A percentile compares a stretch with the other conserved stretches of the same genome.
Conservation (phyloP, 2,329 filamentous ascomycete genomes). For the Penicillium griseofulvum region DNA sequence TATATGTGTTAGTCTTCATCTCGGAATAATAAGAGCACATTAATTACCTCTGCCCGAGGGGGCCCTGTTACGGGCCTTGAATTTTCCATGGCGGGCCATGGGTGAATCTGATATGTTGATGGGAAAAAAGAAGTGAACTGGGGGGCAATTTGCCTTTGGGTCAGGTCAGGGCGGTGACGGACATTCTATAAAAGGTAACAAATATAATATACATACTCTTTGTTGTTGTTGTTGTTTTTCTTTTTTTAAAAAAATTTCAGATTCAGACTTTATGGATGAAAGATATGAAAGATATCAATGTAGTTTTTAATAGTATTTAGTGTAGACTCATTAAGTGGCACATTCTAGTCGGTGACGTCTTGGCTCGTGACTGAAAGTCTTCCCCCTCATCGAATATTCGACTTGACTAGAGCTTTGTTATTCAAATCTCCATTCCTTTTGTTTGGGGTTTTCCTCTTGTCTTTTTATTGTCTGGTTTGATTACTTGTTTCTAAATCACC, state of each 20-base stretch:
- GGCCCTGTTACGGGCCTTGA: conserved; percentile 20
- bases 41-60: neutral
- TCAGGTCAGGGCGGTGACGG: conserved; percentile 5
- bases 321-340: no score
- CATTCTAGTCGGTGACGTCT: conserved; percentile 6
- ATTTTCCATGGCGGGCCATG: conserved; percentile 29
- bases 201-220: neutral
- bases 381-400: conserved; percentile 2
- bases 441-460: no score
- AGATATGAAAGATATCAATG: no score
- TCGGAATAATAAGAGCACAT: neutral
- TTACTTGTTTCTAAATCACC: neutral
- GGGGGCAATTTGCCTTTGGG: neutral
- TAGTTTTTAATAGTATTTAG: neutral
- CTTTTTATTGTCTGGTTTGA: neutral
- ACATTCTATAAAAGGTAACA: neutral
- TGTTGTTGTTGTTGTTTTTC: neutral
- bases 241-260: no score
- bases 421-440: neutral
- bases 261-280: no score
- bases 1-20: neutral
- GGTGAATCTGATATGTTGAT: neutral
- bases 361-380: neutral
- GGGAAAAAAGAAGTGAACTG: neutral
- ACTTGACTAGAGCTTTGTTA: neutral